Percentiles rank a stretch among this genome's conserved stretches.
phyloP scores from a whole-genome alignment of 179 eudicot genomes.

The Nepenthes alata region DNA sequence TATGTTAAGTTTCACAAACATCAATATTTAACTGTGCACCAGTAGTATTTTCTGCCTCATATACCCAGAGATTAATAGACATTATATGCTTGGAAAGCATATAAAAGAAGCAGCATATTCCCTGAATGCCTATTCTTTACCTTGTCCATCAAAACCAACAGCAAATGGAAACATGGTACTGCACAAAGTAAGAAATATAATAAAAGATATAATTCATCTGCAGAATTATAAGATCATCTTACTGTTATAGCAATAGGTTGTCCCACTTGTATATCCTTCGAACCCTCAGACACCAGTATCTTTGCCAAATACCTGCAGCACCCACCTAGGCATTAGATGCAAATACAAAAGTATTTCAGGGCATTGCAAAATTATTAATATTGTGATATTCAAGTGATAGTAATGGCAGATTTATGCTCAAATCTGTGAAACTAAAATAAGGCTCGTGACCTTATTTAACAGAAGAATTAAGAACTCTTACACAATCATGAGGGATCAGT shows the following conservation, averaged over 20 bases:
- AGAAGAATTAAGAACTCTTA: too few species aligned
- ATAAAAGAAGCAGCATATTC: background rate
- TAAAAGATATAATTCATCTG: background rate
- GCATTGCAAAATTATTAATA: background rate
- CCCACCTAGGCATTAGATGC: conserved; percentile 8
- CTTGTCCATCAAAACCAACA: background rate
- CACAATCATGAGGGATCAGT: too few species aligned
- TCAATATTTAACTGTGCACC: background rate
- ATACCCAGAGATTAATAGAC: background rate
- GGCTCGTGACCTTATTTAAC: too few species aligned
- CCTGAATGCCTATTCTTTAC: background rate
- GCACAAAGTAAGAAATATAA: background rate
- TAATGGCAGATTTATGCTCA: too few species aligned
- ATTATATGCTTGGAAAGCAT: background rate
- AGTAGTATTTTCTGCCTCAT: too few species aligned
- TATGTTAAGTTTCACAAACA: background rate
- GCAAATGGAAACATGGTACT: background rate
- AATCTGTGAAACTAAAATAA: too few species aligned
- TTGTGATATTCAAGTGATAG: background rate
- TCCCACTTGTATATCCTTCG: conserved; percentile 90
- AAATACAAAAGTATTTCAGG: background rate
- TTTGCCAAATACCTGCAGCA: conserved; percentile 74
- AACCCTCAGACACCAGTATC: conserved; percentile 78
- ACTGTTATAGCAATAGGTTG: conserved; percentile 88
- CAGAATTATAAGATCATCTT: conserved; percentile 6